These are phyloP conservation scores for Solanum pimpinellifolium DNA, from an alignment of 257 asterid genomes.

Conservation along the genomic window DNA sequence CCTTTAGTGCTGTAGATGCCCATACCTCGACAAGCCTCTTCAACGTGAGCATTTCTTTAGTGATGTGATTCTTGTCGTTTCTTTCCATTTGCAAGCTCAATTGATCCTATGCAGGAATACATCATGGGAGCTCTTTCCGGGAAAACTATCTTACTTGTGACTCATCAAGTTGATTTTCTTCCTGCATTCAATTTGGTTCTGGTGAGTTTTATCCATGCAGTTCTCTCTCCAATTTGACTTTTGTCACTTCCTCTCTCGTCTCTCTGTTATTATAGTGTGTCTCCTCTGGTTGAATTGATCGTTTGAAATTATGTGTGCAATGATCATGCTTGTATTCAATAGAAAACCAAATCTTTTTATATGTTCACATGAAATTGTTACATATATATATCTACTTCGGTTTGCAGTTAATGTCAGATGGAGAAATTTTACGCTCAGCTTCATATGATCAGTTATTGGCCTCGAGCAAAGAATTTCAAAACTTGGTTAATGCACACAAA, in stretches of 20 bases:
- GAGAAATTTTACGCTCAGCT: slow-evolving; percentile 24
- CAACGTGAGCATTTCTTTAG: slow-evolving; percentile 33
- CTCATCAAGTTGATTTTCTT: slow-evolving; percentile 86
- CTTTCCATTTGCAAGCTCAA: not conserved
- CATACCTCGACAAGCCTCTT: slow-evolving; percentile 85
- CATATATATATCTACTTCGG: slow-evolving; percentile 1
- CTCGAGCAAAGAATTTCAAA: slow-evolving; percentile 31
- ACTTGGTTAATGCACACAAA: slow-evolving; percentile 40
- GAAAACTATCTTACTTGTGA: slow-evolving; percentile 63
- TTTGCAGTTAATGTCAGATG: slow-evolving; percentile 39
- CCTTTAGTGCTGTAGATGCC: slow-evolving; percentile 93
- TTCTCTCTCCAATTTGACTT: not conserved
- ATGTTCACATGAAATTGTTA: slow-evolving; percentile 53
- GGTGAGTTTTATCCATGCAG: slow-evolving; percentile 31
- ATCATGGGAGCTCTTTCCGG: slow-evolving; percentile 42
- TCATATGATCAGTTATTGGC: slow-evolving; percentile 29
- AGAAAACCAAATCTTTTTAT: slow-evolving; percentile 2
- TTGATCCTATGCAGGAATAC: slow-evolving; percentile 50
- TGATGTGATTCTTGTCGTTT: not conserved
- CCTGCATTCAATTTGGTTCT: slow-evolving; percentile 76
- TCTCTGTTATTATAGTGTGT: slow-evolving; percentile 32
- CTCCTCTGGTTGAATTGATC: not conserved
- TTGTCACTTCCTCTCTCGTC: not conserved
- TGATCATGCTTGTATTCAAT: not conserved
- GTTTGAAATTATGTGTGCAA: not conserved